Evolutionary conservation across 352 stramenopile genomes (phyloP), one percentile per base, ranked within the genome.

Genomic region (Thalassiosira exigua): DNA sequence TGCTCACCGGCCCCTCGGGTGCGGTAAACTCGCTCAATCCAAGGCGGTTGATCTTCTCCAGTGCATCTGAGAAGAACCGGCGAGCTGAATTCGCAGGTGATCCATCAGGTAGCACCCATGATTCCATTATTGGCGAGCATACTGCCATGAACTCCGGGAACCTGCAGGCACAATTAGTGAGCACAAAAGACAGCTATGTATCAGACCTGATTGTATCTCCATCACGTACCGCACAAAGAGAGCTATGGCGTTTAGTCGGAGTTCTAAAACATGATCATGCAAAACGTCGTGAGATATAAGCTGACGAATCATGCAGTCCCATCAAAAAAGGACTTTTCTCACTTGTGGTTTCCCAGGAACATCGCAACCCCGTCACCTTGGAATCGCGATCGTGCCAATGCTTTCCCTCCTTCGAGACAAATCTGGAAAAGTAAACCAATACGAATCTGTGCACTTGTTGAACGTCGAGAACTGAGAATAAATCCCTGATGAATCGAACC

Each of bases 171-270:
- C 44, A 14, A 14, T 44, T 44, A 14, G 36, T 44, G 36, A 14
- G 7, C 36, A 44, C 7, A 44, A 44, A 7, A 44, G 14, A 14
- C 14, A 7, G 36, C 14, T 44, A 14, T 44, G 14, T 44, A 44
- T 44, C n/a, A n/a, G n/a, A n/a, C n/a, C n/a, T n/a, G n/a, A n/a
- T 1, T 29, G 21, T 44, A 33, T 56, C 9, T 4, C n/a, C 29
- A 57, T 2, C 24, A 57, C 58, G 64, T 57, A 78, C 58, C 86
- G 72, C 58, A 93, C 67, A 62, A 95, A 87, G 19, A 90, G 75
- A 29, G 87, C 90, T 26, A 93, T 72, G 30, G 90, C 86, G 75
- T 94, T 92, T 14, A 95, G 77, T 26, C 90, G 82, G 1, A 95
- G 59, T 64, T 93, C 89, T 66, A 66, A 81, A 26, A 89, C n/a